Evolutionary conservation across 176 grass and related monocot species (phyloP), one percentile per base, ranked within the genome.

Genomic region (Juncus inflexus): DNA sequence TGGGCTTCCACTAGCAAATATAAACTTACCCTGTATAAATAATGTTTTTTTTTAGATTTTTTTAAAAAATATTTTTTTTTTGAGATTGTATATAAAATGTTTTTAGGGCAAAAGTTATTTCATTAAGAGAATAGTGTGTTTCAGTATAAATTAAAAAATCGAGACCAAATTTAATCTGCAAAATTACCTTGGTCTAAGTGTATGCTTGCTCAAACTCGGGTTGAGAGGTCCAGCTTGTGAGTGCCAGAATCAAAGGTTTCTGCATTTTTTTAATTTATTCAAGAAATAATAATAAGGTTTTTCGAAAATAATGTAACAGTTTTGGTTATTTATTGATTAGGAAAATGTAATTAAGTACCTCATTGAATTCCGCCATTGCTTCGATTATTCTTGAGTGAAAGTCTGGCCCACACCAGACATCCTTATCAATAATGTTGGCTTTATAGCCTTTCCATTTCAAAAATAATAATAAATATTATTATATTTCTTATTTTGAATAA

Each of bases 361-460:
- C 77, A 67, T 97, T 97, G 50, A 86, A 79, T 60, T 82, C 80
- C 38, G 92, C 49, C 69, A 97, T 97, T 42, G 85, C 77, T 89
- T 97, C 85, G 63, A 91, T 58, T 47, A 97, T 9, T 97, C 87
- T 60, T 91, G 35, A 41, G 92, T 97, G 87, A 97, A 97, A 79
- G 92, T 97, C 61, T 87, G 85, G 12, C 92, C 92, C 77, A 89
- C 90, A 67, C 92, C 92, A 67, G 92, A 97, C 43, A 87, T 86
- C 69, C 92, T 84, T 74, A 28, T 28, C 19, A 28, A 28, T 28
- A 28, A 1, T 28, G 19, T 28, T 28, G 19, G 19, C 19, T 28
- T 28, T 28, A 28, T 28, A 28, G 19, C 19, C 19, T 28, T 28
- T 28, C 1, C 19, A 28, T 28, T 28, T 28, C 19, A 28, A 28